Conservation (phyloP, 257 asterid genomes). For the Vinca minor region DNA sequence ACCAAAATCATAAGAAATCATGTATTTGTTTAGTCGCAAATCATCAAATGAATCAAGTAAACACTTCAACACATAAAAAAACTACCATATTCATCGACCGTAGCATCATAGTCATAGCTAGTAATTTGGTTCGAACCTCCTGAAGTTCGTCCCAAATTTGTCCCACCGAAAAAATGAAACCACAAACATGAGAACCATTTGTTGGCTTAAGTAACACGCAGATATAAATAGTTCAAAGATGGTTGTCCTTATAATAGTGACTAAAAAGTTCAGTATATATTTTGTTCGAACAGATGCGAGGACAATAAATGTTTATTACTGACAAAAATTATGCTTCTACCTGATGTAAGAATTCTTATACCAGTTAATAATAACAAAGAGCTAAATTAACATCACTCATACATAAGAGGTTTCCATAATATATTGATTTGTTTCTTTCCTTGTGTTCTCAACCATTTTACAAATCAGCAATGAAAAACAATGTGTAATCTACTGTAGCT, state of each 20-base stretch:
- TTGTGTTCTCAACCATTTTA: too few species aligned
- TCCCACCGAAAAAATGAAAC: conserved; percentile 91
- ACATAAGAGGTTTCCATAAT: too few species aligned
- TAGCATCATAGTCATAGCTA: too few species aligned
- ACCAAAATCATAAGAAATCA: conserved; percentile 26
- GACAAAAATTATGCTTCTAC: background rate
- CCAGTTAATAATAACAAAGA: background rate
- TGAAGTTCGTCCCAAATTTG: conserved; percentile 85
- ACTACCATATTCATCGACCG: too few species aligned
- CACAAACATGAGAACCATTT: too few species aligned
- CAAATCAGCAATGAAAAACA: too few species aligned
- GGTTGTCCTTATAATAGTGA: background rate
- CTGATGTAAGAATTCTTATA: background rate
- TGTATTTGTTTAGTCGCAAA: background rate
- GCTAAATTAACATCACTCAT: too few species aligned
- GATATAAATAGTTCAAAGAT: background rate
- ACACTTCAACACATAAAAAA: conserved; percentile 34
- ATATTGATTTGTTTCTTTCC: too few species aligned
- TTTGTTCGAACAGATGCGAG: background rate
- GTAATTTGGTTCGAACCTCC: conserved; percentile 90
- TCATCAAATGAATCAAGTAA: background rate
- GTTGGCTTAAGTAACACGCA: background rate
- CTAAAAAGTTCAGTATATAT: background rate
- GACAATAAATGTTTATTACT: background rate
- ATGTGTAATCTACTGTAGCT: background rate